Evolutionary conservation across 148 eudicot species (phyloP), one percentile per base, ranked within the genome.

Genomic region (Polygonum maritimum): DNA sequence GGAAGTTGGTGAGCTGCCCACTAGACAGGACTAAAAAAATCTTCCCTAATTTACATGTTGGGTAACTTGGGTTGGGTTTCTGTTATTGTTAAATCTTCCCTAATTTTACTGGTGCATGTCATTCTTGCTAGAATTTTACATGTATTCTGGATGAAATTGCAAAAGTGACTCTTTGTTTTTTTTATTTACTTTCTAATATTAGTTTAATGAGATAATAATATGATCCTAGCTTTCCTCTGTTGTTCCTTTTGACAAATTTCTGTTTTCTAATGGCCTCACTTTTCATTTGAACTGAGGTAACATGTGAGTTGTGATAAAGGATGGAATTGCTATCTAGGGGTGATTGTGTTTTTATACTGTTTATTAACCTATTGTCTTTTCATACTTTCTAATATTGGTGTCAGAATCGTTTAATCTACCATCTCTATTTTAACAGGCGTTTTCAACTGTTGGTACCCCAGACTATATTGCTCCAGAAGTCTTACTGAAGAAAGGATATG

Each of bases 381-480:
- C 31, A 26, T 26, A 26, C 31, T 0, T 26, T 26, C 31, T 26
- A 51, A n/a, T 51, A 51, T 51, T 51, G 55, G 16, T 51, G n/a
- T 51, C 55, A 51, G n/a, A 3, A 5, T 18, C n/a, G 0, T 51
- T 57, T 57, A 57, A 57, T 12, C 65, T 57, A 57, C 33, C 2
- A 1, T n/a, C 70, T 63, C 2, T 80, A 14, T 78, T 76, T 80
- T 39, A 51, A 76, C 84, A 94, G 98, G 98, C 98, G 19, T 94
- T 92, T 87, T 94, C 98, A 81, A 94, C 98, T 18, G 98, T 94
- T 65, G 98, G 98, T 67, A 94, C 98, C 22, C 98, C 98, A 16
- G 98, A 94, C 81, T 94, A 94, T 82, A 94, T 94, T 88, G 98
- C 98, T 76, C 98, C 98, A 19, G 98, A 93, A 78, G 98, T 93